phyloP scores from a whole-genome alignment of 208 protist genomes.

The Balamuthia mandrillaris region DNA sequence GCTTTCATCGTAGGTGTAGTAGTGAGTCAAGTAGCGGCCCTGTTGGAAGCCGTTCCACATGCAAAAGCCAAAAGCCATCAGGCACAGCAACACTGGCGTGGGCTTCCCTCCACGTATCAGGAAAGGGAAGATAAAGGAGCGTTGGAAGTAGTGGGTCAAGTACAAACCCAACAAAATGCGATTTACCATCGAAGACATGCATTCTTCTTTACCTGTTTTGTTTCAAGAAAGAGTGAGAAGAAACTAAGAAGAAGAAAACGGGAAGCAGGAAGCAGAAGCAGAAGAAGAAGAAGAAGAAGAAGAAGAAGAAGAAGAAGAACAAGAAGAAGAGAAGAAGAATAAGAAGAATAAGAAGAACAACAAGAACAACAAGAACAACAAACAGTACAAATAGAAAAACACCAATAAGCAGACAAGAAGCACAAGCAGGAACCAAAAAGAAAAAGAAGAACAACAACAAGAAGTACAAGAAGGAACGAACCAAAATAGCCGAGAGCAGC shows the following conservation, averaged over 20 bases:
- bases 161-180: slow-evolving; percentile 11
- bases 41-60: slow-evolving; percentile 58
- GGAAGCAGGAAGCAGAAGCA: not conserved
- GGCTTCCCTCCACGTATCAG: slow-evolving; percentile 47
- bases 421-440: not conserved
- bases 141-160: slow-evolving; percentile 49
- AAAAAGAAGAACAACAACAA: not conserved
- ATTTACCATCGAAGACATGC: not conserved
- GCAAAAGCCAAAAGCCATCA: slow-evolving; percentile 63
- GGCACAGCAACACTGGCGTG: slow-evolving; percentile 43
- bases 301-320: not conserved
- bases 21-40: slow-evolving; percentile 20
- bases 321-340: not conserved
- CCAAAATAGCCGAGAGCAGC: not conserved
- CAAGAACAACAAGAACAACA: not conserved
- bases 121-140: slow-evolving; percentile 53
- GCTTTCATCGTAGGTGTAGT: slow-evolving; percentile 18
- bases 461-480: not conserved
- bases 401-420: not conserved
- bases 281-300: not conserved
- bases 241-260: not conserved
- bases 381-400: not conserved
- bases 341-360: not conserved
- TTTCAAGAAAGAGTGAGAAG: not conserved
- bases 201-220: not conserved